Percentiles rank a stretch among this genome's conserved stretches.
Conservation (phyloP, 1,139 yeast species). For the Yamadazyma spencermartinsiae region DNA sequence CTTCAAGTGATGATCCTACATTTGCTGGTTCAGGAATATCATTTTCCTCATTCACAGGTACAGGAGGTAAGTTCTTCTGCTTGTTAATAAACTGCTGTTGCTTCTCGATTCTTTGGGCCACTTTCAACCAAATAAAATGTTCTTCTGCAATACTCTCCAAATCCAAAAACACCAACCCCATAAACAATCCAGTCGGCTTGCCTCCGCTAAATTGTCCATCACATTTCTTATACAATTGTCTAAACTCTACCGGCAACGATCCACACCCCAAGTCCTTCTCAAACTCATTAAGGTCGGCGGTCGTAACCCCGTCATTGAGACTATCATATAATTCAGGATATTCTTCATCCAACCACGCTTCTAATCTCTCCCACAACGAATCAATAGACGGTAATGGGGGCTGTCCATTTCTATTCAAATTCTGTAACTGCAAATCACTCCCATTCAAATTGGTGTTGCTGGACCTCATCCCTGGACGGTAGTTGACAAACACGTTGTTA, state of each 20-base stretch:
- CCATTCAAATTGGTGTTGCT: slow-evolving; percentile 28
- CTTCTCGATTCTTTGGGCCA: slow-evolving; percentile 52
- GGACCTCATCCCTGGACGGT: slow-evolving; percentile 43
- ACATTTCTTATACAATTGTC: slow-evolving; percentile 72
- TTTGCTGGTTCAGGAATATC: slow-evolving; percentile 8
- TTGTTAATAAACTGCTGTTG: slow-evolving; percentile 37
- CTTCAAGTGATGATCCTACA: slow-evolving; percentile 20
- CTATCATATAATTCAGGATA: slow-evolving; percentile 80
- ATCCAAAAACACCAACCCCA: slow-evolving; percentile 71
- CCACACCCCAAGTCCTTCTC: slow-evolving; percentile 69
- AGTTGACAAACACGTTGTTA: slow-evolving; percentile 25
- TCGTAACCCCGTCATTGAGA: slow-evolving; percentile 68
- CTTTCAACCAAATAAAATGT: slow-evolving; percentile 71
- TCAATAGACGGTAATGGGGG: slow-evolving; percentile 74
- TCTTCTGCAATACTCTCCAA: slow-evolving; percentile 72
- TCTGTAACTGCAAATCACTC: slow-evolving; percentile 43
- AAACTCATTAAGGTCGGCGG: slow-evolving; percentile 74
- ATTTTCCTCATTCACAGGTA: slow-evolving; percentile 7
- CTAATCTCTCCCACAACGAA: slow-evolving; percentile 74
- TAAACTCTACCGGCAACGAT: slow-evolving; percentile 68
- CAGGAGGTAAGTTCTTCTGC: slow-evolving; percentile 16
- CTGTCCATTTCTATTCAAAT: slow-evolving; percentile 48
- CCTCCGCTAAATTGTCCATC: slow-evolving; percentile 85
- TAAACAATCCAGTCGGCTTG: slow-evolving; percentile 69
- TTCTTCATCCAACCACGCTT: slow-evolving; percentile 70